Evolutionary conservation across 352 stramenopile species (phyloP).

Genomic region (Detonula confervacea): DNA sequence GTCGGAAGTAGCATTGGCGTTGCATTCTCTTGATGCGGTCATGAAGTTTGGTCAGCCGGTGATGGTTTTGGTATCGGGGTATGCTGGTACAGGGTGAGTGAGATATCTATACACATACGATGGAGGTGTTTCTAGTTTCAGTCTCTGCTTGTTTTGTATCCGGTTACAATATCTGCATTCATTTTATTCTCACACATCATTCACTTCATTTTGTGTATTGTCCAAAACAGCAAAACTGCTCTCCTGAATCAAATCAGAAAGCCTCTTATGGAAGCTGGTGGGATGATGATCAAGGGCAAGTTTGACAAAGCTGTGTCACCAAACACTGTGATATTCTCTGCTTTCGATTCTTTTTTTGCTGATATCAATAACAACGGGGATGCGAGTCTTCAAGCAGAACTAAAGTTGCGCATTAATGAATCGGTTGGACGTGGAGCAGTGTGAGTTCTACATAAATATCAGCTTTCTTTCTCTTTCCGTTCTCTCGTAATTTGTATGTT

Average conservation of each 20-base stretch:
- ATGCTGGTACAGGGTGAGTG: too few relatives aligned
- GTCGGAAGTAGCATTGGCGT: not conserved
- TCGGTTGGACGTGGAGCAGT: slow-evolving; percentile 7
- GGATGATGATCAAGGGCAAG: slow-evolving; percentile 30
- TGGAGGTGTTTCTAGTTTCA: too few relatives aligned
- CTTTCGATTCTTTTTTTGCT: slow-evolving; percentile 24
- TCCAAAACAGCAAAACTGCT: slow-evolving; percentile 32
- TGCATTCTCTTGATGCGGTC: not conserved
- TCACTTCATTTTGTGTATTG: not conserved
- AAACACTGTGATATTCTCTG: slow-evolving; percentile 22
- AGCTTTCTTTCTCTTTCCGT: not conserved
- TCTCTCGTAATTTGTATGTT: not conserved
- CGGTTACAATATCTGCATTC: too few relatives aligned
- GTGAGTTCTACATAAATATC: not conserved
- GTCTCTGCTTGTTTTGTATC: too few relatives aligned
- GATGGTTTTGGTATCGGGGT: not conserved
- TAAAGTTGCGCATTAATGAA: slow-evolving; percentile 6
- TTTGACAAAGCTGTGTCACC: slow-evolving; percentile 14
- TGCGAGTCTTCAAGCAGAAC: not conserved
- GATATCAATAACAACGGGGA: not conserved
- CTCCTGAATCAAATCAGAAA: slow-evolving; percentile 32
- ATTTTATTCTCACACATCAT: too few relatives aligned
- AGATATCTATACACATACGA: too few relatives aligned
- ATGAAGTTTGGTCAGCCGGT: not conserved
- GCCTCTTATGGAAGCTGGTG: slow-evolving; percentile 11